Conservation (phyloP, 1,284 basidiomycete genomes). For the Boletus semigastroideus region DNA sequence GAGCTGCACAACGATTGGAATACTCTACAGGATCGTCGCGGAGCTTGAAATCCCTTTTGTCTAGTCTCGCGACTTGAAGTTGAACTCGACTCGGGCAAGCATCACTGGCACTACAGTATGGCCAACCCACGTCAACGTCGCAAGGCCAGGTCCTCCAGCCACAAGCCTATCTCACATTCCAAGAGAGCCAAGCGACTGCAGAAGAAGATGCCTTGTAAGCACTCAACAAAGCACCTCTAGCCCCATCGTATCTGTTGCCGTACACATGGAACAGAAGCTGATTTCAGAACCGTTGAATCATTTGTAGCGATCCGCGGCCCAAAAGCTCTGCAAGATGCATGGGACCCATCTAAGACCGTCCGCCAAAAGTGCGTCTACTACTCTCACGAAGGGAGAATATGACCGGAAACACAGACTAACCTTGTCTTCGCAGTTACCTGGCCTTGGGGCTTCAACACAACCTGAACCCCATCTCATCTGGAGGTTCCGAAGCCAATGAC, state of each 20-base stretch:
- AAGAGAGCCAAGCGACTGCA: constrained; percentile 69
- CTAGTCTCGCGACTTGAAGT: no score
- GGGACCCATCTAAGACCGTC: constrained; percentile 89
- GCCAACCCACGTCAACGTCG: constrained; percentile 90
- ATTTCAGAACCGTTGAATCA: neutral
- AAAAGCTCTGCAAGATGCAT: constrained; percentile 78
- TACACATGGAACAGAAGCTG: constrained; percentile 4
- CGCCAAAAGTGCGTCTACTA: constrained; percentile 79
- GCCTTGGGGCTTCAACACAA: constrained; percentile 71
- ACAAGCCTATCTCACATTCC: constrained; percentile 70
- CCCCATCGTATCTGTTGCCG: neutral
- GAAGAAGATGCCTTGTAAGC: constrained; percentile 74
- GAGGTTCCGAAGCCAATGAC: constrained; percentile 48
- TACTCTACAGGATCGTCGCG: neutral
- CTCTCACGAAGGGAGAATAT: neutral
- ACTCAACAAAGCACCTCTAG: neutral
- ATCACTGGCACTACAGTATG: constrained; percentile 47
- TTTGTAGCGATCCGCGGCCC: constrained; percentile 77
- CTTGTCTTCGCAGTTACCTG: constrained; percentile 59
- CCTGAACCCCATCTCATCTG: constrained; percentile 63
- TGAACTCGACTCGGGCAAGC: no score
- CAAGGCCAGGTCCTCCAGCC: constrained; percentile 71
- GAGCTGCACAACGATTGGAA: no score
- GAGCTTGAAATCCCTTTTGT: constrained; percentile 18
- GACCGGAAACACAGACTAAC: neutral